Percentiles rank a stretch among this genome's conserved stretches.
Conservation (phyloP, 164 flowering plant species). For the Paratinospora sagittata region DNA sequence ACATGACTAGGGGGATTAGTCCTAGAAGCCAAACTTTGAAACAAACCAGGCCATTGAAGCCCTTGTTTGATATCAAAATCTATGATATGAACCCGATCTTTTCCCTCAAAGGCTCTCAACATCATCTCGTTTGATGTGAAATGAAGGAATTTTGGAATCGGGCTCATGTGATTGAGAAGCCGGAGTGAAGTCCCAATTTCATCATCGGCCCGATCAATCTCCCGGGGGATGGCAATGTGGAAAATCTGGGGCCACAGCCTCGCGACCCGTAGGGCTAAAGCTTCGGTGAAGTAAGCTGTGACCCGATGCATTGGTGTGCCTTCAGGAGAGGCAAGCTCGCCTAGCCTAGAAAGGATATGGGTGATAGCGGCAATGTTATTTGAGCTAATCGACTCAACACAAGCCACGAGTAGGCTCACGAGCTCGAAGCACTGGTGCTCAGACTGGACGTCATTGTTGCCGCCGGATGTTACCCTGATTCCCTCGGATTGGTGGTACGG, state of each 20-base stretch:
- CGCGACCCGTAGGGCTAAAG: slow-evolving; percentile 57
- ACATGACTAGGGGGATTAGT: slow-evolving; percentile 76
- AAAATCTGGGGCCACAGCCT: slow-evolving; percentile 87
- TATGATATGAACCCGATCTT: slow-evolving; percentile 79
- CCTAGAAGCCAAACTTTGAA: slow-evolving; percentile 81
- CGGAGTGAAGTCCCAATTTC: slow-evolving; percentile 55
- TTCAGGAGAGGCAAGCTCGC: slow-evolving; percentile 78
- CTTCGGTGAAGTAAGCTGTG: slow-evolving; percentile 80
- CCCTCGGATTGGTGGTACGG: slow-evolving; percentile 36
- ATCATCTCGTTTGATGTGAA: slow-evolving; percentile 88
- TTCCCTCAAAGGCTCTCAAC: slow-evolving; percentile 82
- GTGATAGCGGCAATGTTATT: slow-evolving; percentile 50
- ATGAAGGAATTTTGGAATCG: slow-evolving; percentile 81
- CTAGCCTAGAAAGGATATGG: slow-evolving; percentile 58
- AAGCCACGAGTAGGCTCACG: slow-evolving; percentile 53
- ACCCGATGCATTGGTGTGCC: slow-evolving; percentile 62
- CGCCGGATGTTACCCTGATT: slow-evolving; percentile 13
- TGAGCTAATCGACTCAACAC: slow-evolving; percentile 64
- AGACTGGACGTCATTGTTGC: slow-evolving; percentile 18
- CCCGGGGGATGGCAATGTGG: slow-evolving; percentile 55
- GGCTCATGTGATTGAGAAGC: slow-evolving; percentile 75
- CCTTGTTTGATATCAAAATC: slow-evolving; percentile 97
- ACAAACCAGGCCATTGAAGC: slow-evolving; percentile 89
- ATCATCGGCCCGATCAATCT: slow-evolving; percentile 51
- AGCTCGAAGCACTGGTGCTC: slow-evolving; percentile 72